Evolutionary conservation across 2,329 filamentous ascomycete species (phyloP), one percentile per base, ranked within the genome.

Genomic region (Atkinsonella texensis): DNA sequence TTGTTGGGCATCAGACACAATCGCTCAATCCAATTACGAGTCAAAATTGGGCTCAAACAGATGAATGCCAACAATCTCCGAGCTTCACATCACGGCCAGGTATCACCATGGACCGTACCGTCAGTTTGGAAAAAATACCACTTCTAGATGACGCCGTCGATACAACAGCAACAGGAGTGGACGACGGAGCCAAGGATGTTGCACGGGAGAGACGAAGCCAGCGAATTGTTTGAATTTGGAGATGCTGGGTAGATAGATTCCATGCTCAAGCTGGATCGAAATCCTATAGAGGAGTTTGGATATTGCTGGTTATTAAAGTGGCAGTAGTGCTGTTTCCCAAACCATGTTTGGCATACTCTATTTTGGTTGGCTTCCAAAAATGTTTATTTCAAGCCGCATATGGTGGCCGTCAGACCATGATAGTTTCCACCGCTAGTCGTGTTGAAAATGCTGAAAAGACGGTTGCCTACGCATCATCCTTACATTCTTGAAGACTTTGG

Each of bases 81-180:
- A 56, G 58, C 38, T 56, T 55, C 7, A 49, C 48, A 1, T 53
- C 58, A 46, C 52, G 47, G 46, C 54, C 58, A 2, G 58, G 55
- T 46, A 54, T 57, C 9, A 56, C 50, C 7, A 57, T 54, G n/a
- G 54, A 55, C 28, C 60, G 59, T 31, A 57, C 54, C 12, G 58
- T 60, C 9, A 65, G 62, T 46, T 62, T 83, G 2, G 79, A 83
- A 54, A 68, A 71, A 17, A 83, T 84, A 46, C 79, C 80, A 2
- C 62, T 83, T 32, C 65, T 84, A 15, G 75, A 77, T 15, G 74
- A 79, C 50, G 60, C 62, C 42, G 59, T 58, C 11, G 58, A 56
- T 7, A 60, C 60, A 2, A 61, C 56, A 13, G 63, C 69, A 6
- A 74, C 70, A 1, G 70, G 72, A 2, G 58, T 74, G 38, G 75